Evolutionary conservation across 2,329 filamentous ascomycete genomes (phyloP), one percentile per base, ranked within the genome.

Genomic region (Aspergillus oerlinghausenensis): DNA sequence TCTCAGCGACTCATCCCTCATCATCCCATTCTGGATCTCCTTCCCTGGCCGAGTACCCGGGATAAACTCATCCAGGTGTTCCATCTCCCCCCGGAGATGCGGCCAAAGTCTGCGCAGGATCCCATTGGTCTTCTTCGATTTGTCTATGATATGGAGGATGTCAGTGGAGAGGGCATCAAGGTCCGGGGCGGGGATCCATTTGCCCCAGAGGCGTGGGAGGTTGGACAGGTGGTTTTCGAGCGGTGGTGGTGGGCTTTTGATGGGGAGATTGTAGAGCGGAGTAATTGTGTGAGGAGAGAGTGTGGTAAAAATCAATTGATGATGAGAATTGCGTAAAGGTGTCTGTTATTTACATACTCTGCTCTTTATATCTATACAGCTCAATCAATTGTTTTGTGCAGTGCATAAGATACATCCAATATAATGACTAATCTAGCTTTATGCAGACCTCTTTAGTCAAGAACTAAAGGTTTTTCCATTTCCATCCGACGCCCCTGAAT

Each of bases 231-330:
- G n/a, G 69, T 85, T 23, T 85, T 84, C 67, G 77, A 80, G 67
- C 75, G 78, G 43, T 86, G 83, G 83, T 86, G 82, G 82, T 85
- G 83, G 69, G 68, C 83, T 38, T 81, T 86, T 64, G 83, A 86
- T 63, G 66, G 74, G 8, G 72, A 73, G 10, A 76, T 85, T 17
- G 68, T 86, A n/a, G 76, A 79, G 48, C 76, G 75, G 52, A 83
- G 81, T 63, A 85, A 86, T 67, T 70, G 74, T 51, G 76, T 77
- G 75, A 74, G 82, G 59, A 72, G 63, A 52, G 63, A 77, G 53
- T 75, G 82, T 54, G 83, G 82, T 0, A 75, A 65, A 42, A 56
- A 57, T 11, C 55, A 57, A 7, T 60, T 69, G 51, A 40, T 8
- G 23, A 38, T 19, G 32, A 25, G 32, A 5, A 51, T 50, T 14